A percentile compares a stretch with the other conserved stretches of the same genome.
Conservation (phyloP, 169 alveolate species). For the Eimeria falciformis region DNA sequence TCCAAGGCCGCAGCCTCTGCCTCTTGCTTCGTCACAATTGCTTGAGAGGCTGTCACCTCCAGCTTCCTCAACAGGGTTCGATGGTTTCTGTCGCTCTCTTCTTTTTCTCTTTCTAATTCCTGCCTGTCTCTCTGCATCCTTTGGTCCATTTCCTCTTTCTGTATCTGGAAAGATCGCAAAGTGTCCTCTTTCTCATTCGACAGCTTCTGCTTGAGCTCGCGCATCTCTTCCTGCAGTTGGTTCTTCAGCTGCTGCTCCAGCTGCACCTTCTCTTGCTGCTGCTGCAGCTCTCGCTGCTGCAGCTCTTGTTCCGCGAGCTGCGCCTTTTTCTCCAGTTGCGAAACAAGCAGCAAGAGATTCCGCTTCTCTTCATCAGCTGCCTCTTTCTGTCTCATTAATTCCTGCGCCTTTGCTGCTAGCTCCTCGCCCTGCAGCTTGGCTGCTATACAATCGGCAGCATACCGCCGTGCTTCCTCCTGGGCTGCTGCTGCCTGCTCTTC, state of each 20-base stretch:
- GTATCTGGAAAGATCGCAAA: neutral
- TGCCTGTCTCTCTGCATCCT: neutral
- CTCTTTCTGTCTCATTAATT: neutral
- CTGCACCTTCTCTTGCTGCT: slow-evolving; percentile 35
- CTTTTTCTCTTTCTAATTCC: neutral
- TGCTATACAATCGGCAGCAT: slow-evolving; percentile 26
- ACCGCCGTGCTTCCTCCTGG: slow-evolving; percentile 31
- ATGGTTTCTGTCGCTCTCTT: neutral
- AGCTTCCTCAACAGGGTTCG: slow-evolving; percentile 25
- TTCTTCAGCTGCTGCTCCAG: slow-evolving; percentile 47
- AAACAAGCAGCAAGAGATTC: neutral
- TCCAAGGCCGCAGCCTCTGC: slow-evolving; percentile 57
- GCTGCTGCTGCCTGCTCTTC: slow-evolving; percentile 20
- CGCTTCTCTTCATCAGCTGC: slow-evolving; percentile 57
- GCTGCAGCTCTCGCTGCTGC: slow-evolving; percentile 33
- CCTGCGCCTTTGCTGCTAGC: slow-evolving; percentile 35
- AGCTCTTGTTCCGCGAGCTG: neutral
- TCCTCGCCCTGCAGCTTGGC: slow-evolving; percentile 6
- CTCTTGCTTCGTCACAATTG: slow-evolving; percentile 31
- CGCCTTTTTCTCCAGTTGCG: slow-evolving; percentile 12
- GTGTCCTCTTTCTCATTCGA: neutral
- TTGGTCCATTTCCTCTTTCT: slow-evolving; percentile 10
- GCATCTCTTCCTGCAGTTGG: slow-evolving; percentile 33
- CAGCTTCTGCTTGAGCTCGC: slow-evolving; percentile 6
- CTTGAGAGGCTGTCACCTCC: neutral